Evolutionary conservation across 345 rosid genomes (phyloP).

Genomic region (rapeseed (Brassica napus)): Da-Ae NC_063441.1:20938001-20938500

Average conservation of each 20-base stretch:
- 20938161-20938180: conserved; percentile 23
- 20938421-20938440: conserved; percentile 92
- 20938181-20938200: background rate
- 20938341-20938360: background rate
- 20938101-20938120: conserved; percentile 42
- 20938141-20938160: conserved; percentile 43
- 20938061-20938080: conserved; percentile 44
- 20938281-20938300: conserved; percentile 46
- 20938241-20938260: conserved; percentile 34
- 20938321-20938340: background rate
- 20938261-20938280: conserved; percentile 42
- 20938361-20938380: background rate
- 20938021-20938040: conserved; percentile 42
- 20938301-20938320: conserved; percentile 38
- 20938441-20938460: conserved; percentile 92
- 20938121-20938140: conserved; percentile 37
- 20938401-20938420: conserved; percentile 82
- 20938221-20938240: background rate
- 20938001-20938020: conserved; percentile 3
- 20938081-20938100: conserved; percentile 42
- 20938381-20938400: conserved; percentile 47
- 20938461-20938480: conserved; percentile 93
- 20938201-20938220: background rate
- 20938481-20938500: conserved; percentile 77
- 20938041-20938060: conserved; percentile 41